phyloP scores from a whole-genome alignment of 2,329 filamentous ascomycete species.

The Phoma sp. region DNA sequence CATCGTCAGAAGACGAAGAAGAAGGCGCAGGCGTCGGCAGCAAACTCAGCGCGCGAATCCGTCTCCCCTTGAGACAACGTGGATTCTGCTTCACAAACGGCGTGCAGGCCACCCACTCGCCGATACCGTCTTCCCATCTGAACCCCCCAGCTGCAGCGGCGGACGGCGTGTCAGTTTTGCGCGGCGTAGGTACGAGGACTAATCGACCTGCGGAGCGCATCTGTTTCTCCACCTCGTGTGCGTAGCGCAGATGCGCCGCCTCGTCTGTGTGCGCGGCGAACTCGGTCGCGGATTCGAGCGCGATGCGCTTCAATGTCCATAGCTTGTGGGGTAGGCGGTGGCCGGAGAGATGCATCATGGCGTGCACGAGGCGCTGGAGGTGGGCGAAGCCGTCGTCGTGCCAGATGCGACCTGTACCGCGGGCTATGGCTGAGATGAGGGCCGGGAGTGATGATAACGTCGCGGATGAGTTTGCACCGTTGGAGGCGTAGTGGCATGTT shows the following conservation, averaged over 20 bases:
- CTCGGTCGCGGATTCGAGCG: conserved; percentile 46
- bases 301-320: conserved; percentile 47
- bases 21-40: conserved; percentile 32
- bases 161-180: conserved; percentile 37
- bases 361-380: conserved; percentile 38
- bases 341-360: conserved; percentile 32
- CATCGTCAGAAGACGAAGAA: too few relatives aligned
- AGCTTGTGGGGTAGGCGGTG: conserved; percentile 37
- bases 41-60: conserved; percentile 29
- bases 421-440: conserved; percentile 42
- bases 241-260: conserved; percentile 36
- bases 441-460: conserved; percentile 34
- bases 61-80: conserved; percentile 21
- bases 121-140: conserved; percentile 54
- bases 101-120: conserved; percentile 54
- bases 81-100: conserved; percentile 41
- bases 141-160: conserved; percentile 35
- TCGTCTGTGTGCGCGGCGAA: conserved; percentile 43
- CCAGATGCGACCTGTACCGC: conserved; percentile 45
- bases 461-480: conserved; percentile 28
- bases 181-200: conserved; percentile 34
- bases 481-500: conserved; percentile 30
- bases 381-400: conserved; percentile 44
- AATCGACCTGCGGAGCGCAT: conserved; percentile 39
- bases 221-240: conserved; percentile 40